Base-by-base conservation (phyloP, 1,139 yeast species). In the Scheffersomyces quercinus region DNA sequence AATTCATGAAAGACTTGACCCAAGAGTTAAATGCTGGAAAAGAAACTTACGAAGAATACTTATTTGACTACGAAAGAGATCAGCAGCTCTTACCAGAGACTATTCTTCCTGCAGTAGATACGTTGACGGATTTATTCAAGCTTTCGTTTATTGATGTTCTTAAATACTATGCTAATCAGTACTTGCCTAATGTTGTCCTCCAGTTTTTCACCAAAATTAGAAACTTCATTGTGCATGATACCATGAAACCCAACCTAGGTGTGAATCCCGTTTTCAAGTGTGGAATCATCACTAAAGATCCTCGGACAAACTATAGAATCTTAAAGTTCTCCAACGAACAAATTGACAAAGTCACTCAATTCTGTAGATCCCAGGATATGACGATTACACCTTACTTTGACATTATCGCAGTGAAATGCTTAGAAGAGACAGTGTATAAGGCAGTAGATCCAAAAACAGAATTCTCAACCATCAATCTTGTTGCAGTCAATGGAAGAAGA, bases 1-100 rank as follows among this genome's bases (percentile, higher is more conserved):
- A 51, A 28, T 48, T 54, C 39, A 53, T 48, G 28, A 41, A 41
- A 11, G 55, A 53, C 15, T 44, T 54, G 29, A 43, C 44, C 11
- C 36, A 13, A 13, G 46, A 49, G 15, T 48, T 52, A 10, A 47
- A 39, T 4, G 24, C 12, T 5, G 36, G 28, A 3, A 50, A 43
- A n/a, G 35, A 26, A 1, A 32, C 12, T 3, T n/a, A 29, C 3
- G 40, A 14, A 15, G 42, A 39, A 8, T 26, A 24, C 5, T 13
- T 45, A 10, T 39, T 45, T 30, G 44, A 38, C 15, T 31, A 31
- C 20, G 24, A 14, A 10, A 31, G 20, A 9, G 35, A 31, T 7
- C 9, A 6, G 24, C 12, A 31, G 24, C 24, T 14, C 10, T 14
- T 31, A 8, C 35, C 35, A 14, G 20, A 15, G 8, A 20, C 20